Base-by-base conservation (phyloP, 2,329 filamentous ascomycete genomes). In the Paecilomyces sp. region DNA sequence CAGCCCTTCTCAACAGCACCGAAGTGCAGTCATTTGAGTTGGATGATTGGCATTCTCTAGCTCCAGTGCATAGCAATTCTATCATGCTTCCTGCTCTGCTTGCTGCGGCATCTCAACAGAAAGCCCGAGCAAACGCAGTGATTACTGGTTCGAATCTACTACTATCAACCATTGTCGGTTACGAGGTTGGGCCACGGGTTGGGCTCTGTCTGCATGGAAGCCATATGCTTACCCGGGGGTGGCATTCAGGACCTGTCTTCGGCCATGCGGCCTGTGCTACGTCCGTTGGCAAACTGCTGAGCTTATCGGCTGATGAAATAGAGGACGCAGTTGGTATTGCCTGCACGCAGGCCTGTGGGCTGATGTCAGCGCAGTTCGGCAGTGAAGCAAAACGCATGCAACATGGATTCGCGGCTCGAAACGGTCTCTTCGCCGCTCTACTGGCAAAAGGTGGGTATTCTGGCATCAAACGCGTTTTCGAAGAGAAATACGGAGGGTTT, bases 371-470 rank as follows among this genome's bases (percentile, higher is more conserved):
- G 3, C 74, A 79, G 60, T 79, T 73, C 58, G 78, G 74, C 53
- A 72, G 72, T n/a, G 72, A 75, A 60, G 71, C 75, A 0, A 81
- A 80, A 64, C 72, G 76, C 1, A 76, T 80, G 72, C 77, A 80
- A 62, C 78, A 80, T 60, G 77, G 72, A 4, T 80, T 80, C 61
- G 76, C 77, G 0, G 72, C 77, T 5, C 71, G 77, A 6, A 79
- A 75, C 59, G 77, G 77, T 1, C 68, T 80, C 0, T 70, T 80
- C 15, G 74, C 66, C 0, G 71, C 76, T 0, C 57, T 80, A 2
- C 61, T 80, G 31, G 75, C 75, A 1, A 64, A 67, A 28, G 65
- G 66, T 0, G 74, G 72, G 1, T 81, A 80, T 60, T 64, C 68
- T 1, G 78, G 77, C 0, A 80, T 80, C 62, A 72, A 76, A 57